Evolutionary conservation across 495 filamentous ascomycete genomes (phyloP).

Genomic region (Cenococcum geophilum): DNA sequence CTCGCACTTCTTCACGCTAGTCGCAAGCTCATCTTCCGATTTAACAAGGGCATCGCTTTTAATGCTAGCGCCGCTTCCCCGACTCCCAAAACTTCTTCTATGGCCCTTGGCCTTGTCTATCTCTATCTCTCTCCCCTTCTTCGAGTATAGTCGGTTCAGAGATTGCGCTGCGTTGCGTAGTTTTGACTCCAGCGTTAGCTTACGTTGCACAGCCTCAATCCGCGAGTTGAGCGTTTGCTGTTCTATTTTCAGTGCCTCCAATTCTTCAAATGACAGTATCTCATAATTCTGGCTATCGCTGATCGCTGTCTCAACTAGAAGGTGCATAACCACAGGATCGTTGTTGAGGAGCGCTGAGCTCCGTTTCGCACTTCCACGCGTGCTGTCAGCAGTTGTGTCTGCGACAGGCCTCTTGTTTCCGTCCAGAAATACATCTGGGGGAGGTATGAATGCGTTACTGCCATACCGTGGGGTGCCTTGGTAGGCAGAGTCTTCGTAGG

Average conservation of each 20-base stretch:
- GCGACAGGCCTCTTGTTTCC: slow-evolving; percentile 14
- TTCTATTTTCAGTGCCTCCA: slow-evolving; percentile 87
- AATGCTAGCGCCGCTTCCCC: slow-evolving; percentile 34
- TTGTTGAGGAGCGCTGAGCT: slow-evolving; percentile 19
- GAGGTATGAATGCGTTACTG: slow-evolving; percentile 27
- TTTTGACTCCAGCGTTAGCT: slow-evolving; percentile 85
- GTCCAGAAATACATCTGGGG: slow-evolving; percentile 26
- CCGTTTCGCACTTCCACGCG: slow-evolving; percentile 16
- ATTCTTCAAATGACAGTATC: slow-evolving; percentile 81
- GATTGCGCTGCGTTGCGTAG: slow-evolving; percentile 87
- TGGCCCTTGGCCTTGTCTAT: slow-evolving; percentile 28
- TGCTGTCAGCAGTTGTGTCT: slow-evolving; percentile 4
- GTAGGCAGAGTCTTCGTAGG: slow-evolving; percentile 20
- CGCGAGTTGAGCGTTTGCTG: slow-evolving; percentile 59
- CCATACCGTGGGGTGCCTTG: slow-evolving; percentile 20
- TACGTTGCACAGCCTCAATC: slow-evolving; percentile 72
- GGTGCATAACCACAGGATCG: slow-evolving; percentile 66
- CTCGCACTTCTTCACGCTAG: slow-evolving; percentile 75
- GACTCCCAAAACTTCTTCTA: slow-evolving; percentile 50
- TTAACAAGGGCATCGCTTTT: slow-evolving; percentile 42
- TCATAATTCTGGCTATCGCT: slow-evolving; percentile 77
- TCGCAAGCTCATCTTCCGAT: slow-evolving; percentile 66
- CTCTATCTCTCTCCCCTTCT: slow-evolving; percentile 37
- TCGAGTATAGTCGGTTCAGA: slow-evolving; percentile 68
- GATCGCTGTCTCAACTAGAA: slow-evolving; percentile 89